A percentile compares a stretch with the other conserved stretches of the same genome.
These are phyloP conservation scores for Ulmus americana DNA, from an alignment of 331 rosid species.

Conservation along the genomic window DNA sequence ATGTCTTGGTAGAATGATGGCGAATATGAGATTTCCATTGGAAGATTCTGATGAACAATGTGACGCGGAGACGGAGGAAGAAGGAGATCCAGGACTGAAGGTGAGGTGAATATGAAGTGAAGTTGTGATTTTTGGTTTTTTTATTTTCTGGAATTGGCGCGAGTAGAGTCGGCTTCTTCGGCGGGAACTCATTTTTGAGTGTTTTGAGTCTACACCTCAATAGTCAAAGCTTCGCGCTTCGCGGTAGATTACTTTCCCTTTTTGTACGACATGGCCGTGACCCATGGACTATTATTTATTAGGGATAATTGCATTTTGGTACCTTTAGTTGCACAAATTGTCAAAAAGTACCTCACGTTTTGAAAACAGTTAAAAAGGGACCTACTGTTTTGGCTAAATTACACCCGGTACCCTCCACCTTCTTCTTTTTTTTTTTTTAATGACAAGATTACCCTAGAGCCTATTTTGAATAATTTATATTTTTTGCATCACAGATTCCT, in stretches of 20 bases:
- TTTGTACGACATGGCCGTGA: background rate
- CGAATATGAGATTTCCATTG: conserved; percentile 42
- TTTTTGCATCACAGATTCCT: too few relatives aligned
- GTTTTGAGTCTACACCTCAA: background rate
- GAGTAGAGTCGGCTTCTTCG: background rate
- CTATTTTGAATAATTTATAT: too few relatives aligned
- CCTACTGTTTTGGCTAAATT: too few relatives aligned
- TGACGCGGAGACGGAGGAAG: background rate
- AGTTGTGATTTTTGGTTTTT: background rate
- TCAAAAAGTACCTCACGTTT: too few relatives aligned
- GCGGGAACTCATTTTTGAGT: conserved; percentile 32
- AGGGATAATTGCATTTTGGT: too few relatives aligned
- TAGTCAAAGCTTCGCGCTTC: background rate
- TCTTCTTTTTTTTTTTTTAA: too few relatives aligned
- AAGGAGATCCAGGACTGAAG: background rate
- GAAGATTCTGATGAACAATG: background rate
- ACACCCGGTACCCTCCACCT: too few relatives aligned
- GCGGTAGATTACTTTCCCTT: background rate
- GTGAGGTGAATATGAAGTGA: background rate
- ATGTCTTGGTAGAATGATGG: conserved; percentile 49
- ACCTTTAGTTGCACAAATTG: too few relatives aligned
- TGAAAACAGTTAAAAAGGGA: too few relatives aligned
- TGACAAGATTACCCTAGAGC: too few relatives aligned
- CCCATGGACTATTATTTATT: background rate
- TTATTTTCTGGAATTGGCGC: conserved; percentile 16